phyloP scores from a whole-genome alignment of 2,329 filamentous ascomycete species.

The Cercospora canescens region DNA sequence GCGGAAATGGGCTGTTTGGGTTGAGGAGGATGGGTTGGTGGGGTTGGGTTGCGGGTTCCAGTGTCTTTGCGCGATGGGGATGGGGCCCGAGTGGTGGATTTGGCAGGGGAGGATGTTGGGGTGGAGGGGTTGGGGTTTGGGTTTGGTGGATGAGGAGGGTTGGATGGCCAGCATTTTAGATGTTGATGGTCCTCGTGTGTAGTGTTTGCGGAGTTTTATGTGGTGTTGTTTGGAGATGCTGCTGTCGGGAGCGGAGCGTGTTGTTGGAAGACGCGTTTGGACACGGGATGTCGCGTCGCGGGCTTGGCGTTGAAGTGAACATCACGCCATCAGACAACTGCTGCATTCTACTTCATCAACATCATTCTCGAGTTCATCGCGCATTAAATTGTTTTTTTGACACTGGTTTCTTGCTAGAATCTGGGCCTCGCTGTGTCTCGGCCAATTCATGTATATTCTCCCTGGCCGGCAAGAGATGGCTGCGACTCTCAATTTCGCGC shows the following conservation, averaged over 20 bases:
- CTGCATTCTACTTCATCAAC: background rate
- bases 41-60: constrained; percentile 60
- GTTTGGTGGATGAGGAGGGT: constrained; percentile 20
- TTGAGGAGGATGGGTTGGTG: constrained; percentile 1
- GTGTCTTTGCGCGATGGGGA: constrained; percentile 64
- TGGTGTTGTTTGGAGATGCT: background rate
- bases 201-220: too few relatives aligned
- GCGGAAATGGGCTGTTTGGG: constrained; percentile 65
- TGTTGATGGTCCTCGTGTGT: background rate
- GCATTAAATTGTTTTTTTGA: too few relatives aligned
- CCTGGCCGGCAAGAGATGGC: too few relatives aligned
- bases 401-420: too few relatives aligned
- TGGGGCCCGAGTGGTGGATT: constrained; percentile 74
- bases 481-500: too few relatives aligned
- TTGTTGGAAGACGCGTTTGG: background rate
- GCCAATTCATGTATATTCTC: too few relatives aligned
- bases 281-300: background rate
- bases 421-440: too few relatives aligned
- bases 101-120: constrained; percentile 78
- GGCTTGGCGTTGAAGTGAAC: background rate
- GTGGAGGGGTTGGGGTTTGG: constrained; percentile 44
- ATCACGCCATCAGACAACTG: background rate
- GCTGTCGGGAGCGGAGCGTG: background rate
- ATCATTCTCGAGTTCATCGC: background rate
- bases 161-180: constrained; percentile 49